Base-by-base conservation (phyloP, 108 stramenopile genomes). In the Cyclotella kingstonii region DNA sequence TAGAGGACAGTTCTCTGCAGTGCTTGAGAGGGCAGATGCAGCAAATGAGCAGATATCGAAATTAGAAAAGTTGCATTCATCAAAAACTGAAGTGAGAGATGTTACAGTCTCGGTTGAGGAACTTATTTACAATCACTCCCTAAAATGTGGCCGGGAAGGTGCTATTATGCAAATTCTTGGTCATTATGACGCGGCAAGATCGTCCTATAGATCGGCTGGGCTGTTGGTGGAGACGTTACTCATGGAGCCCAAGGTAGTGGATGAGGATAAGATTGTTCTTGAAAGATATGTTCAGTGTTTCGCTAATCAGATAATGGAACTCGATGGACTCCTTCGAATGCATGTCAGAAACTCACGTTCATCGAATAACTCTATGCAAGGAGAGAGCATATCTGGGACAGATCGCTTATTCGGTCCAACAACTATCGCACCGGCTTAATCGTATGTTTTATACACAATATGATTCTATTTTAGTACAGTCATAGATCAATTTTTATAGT, bases 261-360 rank as follows among this genome's bases (percentile, higher is more conserved):
- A 76, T 7, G 85, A 86, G 5, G 93, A 94, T 48, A 63, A 76
- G 19, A 65, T 56, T 43, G 62, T 89, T 25, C 61, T 94, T 22
- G 85, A 91, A 58, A 76, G 78, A n/a, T 89, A 89, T 53, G 91
- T 93, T 12, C 79, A 88, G 39, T 84, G 85, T 58, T 93, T 93
- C 76, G 87, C 88, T 1, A 83, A 82, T 25, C 76, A 89, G 30
- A 93, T 93, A 53, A 84, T 62, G 14, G 88, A 89, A 49, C 46
- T 93, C 5, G 91, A 93, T 68, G 63, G 75, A 25, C 40, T 81
- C 22, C 84, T 92, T 63, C 60, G 54, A 42, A 35, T 36, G n/a
- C 40, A 63, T 51, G 39, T 52, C 25, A 63, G 38, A 19, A 51
- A 46, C 50, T 47, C 59, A 8, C 43, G 59, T 10, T 5, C 44